Base-by-base conservation (phyloP, 371 early-diverging fungal genomes). In the Dichotomocladium elegans region DNA sequence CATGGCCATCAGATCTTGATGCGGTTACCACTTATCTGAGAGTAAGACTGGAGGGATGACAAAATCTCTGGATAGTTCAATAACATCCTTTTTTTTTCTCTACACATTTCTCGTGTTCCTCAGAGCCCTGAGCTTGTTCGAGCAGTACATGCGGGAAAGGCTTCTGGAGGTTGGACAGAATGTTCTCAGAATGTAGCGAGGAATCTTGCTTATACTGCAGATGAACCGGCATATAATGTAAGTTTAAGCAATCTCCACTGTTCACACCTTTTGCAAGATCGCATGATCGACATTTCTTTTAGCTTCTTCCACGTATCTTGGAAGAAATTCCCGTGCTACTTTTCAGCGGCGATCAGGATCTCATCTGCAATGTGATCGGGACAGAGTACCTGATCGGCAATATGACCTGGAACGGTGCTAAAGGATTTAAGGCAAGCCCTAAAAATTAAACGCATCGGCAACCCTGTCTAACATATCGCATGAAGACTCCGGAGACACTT, bases 331-430 rank as follows among this genome's bases (percentile, higher is more conserved):
- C 68, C 5, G 70, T 90, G 1, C 47, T 83, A 31, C 59, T 90
- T 5, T 37, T 37, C 8, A 91, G 91, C 55, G 94, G 94, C 6
- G 90, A 92, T 57, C 66, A 79, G 41, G 94, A 94, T 53, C 60
- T 91, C 47, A 88, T 92, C 31, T 94, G 93, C 62, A 92, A 92
- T 61, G 70, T 75, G 42, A 51, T 86, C 21, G 94, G 94, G 26
- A 83, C 82, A 1, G 79, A 86, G 47, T 76, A 77, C 43, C 60
- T 90, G 71, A 76, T 91, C 37, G 76, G 76, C 7, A 81, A 80
- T 37, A 57, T 91, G 75, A 81, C 80, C 21, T 93, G 94, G 94
- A 78, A 80, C 57, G 91, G 87, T 3, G 61, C 57, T 4, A 67
- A 61, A 46, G 92, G 92, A n/a, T 86, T 88, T 53, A 48, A 63